Base-by-base conservation (phyloP, 208 protist genomes). In the Balamuthia mandrillaris region DNA sequence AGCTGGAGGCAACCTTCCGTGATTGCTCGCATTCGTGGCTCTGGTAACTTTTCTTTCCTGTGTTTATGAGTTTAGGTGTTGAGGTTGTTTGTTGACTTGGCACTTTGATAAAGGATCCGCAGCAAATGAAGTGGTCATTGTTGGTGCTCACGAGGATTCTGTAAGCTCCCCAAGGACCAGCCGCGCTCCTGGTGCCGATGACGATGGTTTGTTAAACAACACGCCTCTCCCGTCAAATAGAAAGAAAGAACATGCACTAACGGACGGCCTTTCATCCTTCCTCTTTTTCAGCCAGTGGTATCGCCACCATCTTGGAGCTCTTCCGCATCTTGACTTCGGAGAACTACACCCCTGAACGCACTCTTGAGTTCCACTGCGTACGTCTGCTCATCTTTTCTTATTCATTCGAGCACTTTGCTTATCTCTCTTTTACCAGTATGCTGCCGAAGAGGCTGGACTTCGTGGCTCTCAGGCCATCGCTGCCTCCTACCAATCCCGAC, bases 281-380 rank as follows among this genome's bases (percentile, higher is more conserved):
- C 12, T 29, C 2, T 10, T 33, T 9, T 52, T 18, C 70, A 82
- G 79, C 79, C 9, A 75, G 60, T 21, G 79, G 79, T 14, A 84
- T 61, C 6, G 63, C 86, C 18, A 85, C 86, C n/a, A 84, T 88
- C 65, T 63, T 88, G 12, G 72, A 72, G 58, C 70, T 88, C n/a
- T 88, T 88, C 84, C 84, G 81, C 35, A 56, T 79, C 31, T 47
- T 88, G 47, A 54, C 49, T n/a, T 4, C 45, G 35, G 88, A 85
- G 70, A 44, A 63, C 24, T 88, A 85, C 86, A 84, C 39, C n/a
- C 70, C 70, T 5, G 44, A 41, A 37, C 49, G 86, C 9, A 60
- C 86, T 31, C 42, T 88, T 37, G 86, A 88, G 84, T 88, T 88
- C 84, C 86, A 88, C 61, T 82, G 54, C 44, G n/a, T n/a, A n/a